These are phyloP conservation scores for Pleurotus giganteus DNA, from an alignment of 768 basidiomycete genomes.

Conservation along the genomic window DNA sequence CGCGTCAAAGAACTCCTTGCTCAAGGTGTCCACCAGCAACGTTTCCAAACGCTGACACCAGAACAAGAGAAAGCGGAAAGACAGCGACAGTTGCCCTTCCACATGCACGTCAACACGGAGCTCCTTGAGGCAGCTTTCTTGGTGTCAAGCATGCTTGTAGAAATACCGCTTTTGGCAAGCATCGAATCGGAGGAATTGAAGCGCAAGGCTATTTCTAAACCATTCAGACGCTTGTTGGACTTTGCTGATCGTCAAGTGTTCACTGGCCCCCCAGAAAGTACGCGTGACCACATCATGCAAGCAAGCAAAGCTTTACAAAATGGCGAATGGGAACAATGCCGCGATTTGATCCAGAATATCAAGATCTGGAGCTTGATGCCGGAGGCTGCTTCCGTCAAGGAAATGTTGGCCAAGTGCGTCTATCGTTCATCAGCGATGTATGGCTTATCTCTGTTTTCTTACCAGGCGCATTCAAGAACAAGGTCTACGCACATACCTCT, in stretches of 20 bases:
- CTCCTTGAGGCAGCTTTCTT: conserved; percentile 96
- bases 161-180: conserved; percentile 92
- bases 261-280: conserved; percentile 97
- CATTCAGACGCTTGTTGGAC: conserved; percentile 92
- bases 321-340: conserved; percentile 96
- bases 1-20: conserved; percentile 97
- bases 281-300: conserved; percentile 98
- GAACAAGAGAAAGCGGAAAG: conserved; percentile 98
- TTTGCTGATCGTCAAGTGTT: conserved; percentile 98
- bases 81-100: conserved; percentile 95
- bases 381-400: conserved; percentile 81
- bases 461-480: conserved; percentile 96
- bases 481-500: conserved; percentile 93
- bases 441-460: conserved; percentile 10
- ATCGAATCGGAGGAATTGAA: conserved; percentile 93
- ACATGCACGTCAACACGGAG: conserved; percentile 99
- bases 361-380: conserved; percentile 99
- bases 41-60: conserved; percentile 81
- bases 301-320: conserved; percentile 95
- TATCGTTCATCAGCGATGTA: background rate
- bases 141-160: conserved; percentile 97
- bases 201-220: conserved; percentile 93
- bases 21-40: conserved; percentile 92
- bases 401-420: conserved; percentile 88
- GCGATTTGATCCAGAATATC: conserved; percentile 91